Percentiles rank a stretch among this genome's conserved stretches.
phyloP scores from a whole-genome alignment of 75 land plant genomes.

The Cunninghamia lanceolata region DNA sequence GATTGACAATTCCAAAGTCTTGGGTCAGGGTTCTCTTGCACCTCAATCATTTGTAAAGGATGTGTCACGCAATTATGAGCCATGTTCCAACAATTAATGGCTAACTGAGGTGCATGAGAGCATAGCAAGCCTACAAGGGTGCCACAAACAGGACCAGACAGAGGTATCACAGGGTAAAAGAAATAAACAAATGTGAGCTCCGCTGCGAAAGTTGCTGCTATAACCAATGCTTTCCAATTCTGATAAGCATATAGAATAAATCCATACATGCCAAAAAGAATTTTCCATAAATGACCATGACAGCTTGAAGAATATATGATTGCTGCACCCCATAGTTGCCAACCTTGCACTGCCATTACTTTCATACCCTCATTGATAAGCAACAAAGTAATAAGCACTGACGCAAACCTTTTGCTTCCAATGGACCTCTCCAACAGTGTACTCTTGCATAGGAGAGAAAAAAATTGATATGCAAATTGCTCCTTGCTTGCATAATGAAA shows the following conservation, averaged over 20 bases:
- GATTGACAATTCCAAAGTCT: not conserved
- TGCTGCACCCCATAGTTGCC: not conserved
- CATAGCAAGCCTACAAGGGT: not conserved
- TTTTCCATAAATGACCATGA: not conserved
- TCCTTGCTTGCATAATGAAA: not conserved
- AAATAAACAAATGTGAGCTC: not conserved
- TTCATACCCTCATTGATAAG: not conserved
- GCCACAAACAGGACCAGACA: not conserved
- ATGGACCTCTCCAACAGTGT: not conserved
- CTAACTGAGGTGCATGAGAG: not conserved
- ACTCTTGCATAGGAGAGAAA: not conserved
- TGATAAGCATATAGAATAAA: not conserved
- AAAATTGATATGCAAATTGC: not conserved
- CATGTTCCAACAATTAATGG: not conserved
- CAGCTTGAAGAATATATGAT: not conserved
- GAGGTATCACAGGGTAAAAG: not conserved
- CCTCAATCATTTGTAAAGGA: not conserved
- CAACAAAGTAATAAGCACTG: not conserved
- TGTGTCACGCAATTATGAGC: not conserved
- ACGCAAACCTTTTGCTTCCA: not conserved
- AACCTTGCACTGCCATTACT: not conserved
- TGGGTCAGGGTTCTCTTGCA: not conserved
- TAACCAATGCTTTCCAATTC: not conserved
- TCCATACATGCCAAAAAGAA: not conserved
- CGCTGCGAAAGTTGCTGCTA: not conserved